Evolutionary conservation across 306 rosid species (phyloP).

Genomic region (Vigna angularis): DNA sequence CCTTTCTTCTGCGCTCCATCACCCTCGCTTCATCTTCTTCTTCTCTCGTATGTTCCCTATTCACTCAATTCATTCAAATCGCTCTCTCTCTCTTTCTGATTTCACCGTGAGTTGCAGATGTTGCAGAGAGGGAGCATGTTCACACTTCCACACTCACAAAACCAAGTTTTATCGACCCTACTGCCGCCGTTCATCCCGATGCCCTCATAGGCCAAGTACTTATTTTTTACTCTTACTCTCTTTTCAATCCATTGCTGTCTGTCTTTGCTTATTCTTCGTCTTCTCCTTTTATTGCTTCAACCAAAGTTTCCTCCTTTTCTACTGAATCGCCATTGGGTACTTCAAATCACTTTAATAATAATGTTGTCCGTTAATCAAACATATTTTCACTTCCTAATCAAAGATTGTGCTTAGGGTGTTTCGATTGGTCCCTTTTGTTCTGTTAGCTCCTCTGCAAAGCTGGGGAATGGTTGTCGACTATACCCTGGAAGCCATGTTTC

Average conservation of each 20-base stretch:
- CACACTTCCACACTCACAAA: constrained; percentile 32
- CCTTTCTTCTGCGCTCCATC: constrained; percentile 28
- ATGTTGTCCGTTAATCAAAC: constrained; percentile 16
- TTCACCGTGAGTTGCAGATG: neutral
- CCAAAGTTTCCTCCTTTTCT: constrained; percentile 26
- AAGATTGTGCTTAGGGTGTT: constrained; percentile 63
- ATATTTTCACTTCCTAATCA: constrained; percentile 14
- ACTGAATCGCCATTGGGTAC: neutral
- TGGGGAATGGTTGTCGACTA: constrained; percentile 79
- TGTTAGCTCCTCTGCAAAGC: constrained; percentile 73
- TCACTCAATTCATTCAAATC: neutral
- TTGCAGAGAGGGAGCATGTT: constrained; percentile 41
- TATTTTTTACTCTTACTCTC: constrained; percentile 3
- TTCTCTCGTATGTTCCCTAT: constrained; percentile 42
- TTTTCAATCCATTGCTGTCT: neutral
- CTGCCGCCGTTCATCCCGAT: constrained; percentile 78
- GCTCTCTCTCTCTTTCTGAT: neutral
- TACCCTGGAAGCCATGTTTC: constrained; percentile 85
- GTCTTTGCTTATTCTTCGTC: too few species aligned
- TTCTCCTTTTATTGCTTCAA: neutral
- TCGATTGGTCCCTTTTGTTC: constrained; percentile 95
- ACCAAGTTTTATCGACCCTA: constrained; percentile 64
- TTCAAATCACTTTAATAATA: constrained; percentile 11
- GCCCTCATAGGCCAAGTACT: constrained; percentile 75
- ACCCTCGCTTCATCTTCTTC: constrained; percentile 50